phyloP scores from a whole-genome alignment of 1,284 basidiomycete species.

The Ustilago curta region DNA sequence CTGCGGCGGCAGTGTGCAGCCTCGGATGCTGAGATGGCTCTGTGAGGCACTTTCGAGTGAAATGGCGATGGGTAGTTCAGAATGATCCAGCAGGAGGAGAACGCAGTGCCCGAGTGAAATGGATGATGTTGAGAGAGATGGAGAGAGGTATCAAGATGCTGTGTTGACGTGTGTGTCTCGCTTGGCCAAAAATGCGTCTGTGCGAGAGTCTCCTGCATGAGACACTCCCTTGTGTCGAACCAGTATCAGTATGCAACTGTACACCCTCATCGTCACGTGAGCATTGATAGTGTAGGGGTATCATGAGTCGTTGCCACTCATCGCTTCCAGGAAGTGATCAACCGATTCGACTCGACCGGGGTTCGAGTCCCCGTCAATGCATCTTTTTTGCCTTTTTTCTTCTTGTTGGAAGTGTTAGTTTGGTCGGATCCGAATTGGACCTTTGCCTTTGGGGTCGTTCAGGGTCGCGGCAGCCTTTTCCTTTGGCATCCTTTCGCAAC shows the following conservation, averaged over 20 bases:
- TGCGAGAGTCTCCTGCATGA: slow-evolving; percentile 9
- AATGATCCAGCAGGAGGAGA: no score
- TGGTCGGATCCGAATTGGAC: slow-evolving; percentile 24
- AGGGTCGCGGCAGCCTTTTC: slow-evolving; percentile 1
- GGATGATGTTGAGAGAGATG: no score
- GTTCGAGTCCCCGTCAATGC: slow-evolving; percentile 61
- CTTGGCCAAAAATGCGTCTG: slow-evolving; percentile 1
- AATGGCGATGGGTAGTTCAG: no score
- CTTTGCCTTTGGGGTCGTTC: not conserved
- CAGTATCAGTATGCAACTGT: no score
- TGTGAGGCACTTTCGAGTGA: not conserved
- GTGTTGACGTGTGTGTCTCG: slow-evolving; percentile 1
- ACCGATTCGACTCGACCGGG: slow-evolving; percentile 55
- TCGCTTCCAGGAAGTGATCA: slow-evolving; percentile 17
- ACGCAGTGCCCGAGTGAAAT: no score
- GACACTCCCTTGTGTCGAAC: no score
- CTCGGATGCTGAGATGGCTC: not conserved
- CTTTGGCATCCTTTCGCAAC: slow-evolving; percentile 1
- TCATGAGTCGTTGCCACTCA: slow-evolving; percentile 55
- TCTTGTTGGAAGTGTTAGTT: not conserved
- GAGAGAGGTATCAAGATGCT: not conserved
- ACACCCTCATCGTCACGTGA: slow-evolving; percentile 21
- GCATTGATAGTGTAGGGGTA: slow-evolving; percentile 56
- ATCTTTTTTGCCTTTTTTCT: slow-evolving; percentile 21
- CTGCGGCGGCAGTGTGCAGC: slow-evolving; percentile 6